phyloP scores from a whole-genome alignment of 768 basidiomycete species.

The Hypholoma fasciculare region DNA sequence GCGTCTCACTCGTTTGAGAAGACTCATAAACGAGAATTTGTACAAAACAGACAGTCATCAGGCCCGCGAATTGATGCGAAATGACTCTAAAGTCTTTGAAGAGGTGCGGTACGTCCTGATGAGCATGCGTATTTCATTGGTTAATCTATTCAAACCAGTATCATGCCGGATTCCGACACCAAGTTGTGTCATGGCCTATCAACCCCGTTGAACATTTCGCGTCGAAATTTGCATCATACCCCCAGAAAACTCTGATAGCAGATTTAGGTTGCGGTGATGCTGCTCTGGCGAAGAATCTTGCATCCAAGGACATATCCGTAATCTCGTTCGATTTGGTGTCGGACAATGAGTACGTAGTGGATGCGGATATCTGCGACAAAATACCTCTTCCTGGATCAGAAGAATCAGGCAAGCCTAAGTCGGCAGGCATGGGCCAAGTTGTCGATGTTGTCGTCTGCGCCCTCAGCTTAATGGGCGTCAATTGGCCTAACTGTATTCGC shows the following conservation, averaged over 20 bases:
- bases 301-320: conserved; percentile 66
- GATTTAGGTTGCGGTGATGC: conserved; percentile 98
- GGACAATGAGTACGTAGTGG: conserved; percentile 73
- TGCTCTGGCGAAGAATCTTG: conserved; percentile 72
- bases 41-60: conserved; percentile 84
- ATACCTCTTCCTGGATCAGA: conserved; percentile 88
- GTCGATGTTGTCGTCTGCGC: conserved; percentile 94
- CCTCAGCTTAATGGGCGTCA: conserved; percentile 94
- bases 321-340: conserved; percentile 83
- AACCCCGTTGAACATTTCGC: conserved; percentile 91
- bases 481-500: conserved; percentile 89
- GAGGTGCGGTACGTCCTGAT: conserved; percentile 54
- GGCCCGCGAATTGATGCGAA: conserved; percentile 80
- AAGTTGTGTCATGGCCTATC: conserved; percentile 91
- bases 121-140: neutral
- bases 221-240: conserved; percentile 59
- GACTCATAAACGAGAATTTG: conserved; percentile 89
- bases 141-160: conserved; percentile 52
- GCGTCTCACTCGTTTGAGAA: conserved; percentile 24
- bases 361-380: conserved; percentile 83
- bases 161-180: conserved; percentile 87
- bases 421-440: conserved; percentile 64
- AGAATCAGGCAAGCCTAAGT: conserved; percentile 34
- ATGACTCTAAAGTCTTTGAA: conserved; percentile 77
- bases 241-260: conserved; percentile 72